phyloP scores from a whole-genome alignment of 2,329 filamentous ascomycete species.

The Claviceps digitariae region DNA sequence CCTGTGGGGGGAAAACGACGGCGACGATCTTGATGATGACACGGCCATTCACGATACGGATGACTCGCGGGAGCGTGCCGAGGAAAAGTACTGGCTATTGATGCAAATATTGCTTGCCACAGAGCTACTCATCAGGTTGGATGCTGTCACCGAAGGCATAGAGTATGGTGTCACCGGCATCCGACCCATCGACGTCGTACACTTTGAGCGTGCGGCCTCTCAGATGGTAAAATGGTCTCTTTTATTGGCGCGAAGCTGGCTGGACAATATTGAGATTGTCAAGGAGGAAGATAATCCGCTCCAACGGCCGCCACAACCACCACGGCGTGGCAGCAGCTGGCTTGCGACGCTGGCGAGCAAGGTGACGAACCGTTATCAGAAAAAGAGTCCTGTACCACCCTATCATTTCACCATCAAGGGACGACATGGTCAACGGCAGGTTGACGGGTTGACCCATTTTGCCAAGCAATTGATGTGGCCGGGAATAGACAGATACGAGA shows the following conservation, averaged over 20 bases:
- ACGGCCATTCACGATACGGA: slow-evolving; percentile 36
- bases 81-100: slow-evolving; percentile 54
- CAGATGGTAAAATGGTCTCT: slow-evolving; percentile 54
- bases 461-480: slow-evolving; percentile 51
- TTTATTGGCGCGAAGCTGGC: slow-evolving; percentile 49
- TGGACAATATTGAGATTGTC: slow-evolving; percentile 52
- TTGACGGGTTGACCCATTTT: slow-evolving; percentile 49
- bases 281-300: slow-evolving; percentile 22
- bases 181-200: slow-evolving; percentile 41
- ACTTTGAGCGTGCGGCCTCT: slow-evolving; percentile 49
- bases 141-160: slow-evolving; percentile 47
- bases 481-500: slow-evolving; percentile 38
- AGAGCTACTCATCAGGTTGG: slow-evolving; percentile 51
- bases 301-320: slow-evolving; percentile 3
- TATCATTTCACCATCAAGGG: slow-evolving; percentile 38
- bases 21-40: slow-evolving; percentile 39
- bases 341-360: slow-evolving; percentile 43
- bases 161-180: slow-evolving; percentile 39
- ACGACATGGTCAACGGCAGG: slow-evolving; percentile 43
- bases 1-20: slow-evolving; percentile 45
- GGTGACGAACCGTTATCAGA: slow-evolving; percentile 30
- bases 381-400: slow-evolving; percentile 19
- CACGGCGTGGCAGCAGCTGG: slow-evolving; percentile 28
- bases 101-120: slow-evolving; percentile 52
- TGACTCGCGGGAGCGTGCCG: slow-evolving; percentile 36